Base-by-base conservation (phyloP, 1,139 yeast species). In the Arxiozyma bovina region DNA sequence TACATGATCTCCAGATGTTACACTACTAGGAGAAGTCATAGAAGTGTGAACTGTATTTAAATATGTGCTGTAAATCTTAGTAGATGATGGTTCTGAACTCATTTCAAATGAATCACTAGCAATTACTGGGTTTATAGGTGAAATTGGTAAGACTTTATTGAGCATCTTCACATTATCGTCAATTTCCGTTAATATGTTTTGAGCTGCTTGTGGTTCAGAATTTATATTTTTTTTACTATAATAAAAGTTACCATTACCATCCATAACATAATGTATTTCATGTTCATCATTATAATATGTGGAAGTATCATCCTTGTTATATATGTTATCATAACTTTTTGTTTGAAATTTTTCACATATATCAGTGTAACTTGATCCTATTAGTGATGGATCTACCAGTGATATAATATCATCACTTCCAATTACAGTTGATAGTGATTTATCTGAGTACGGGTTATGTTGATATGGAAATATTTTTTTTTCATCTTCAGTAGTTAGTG, bases 171-270 rank as follows among this genome's bases (percentile, higher is more conserved):
- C 27, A 34, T 34, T 25, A 8, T 12, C 11, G 11, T 20, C 27
- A 5, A 42, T 12, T 5, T 46, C 18, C 5, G 30, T 27, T 27
- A 27, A 7, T 27, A 27, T 27, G 5, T 27, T 7, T 7, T 7
- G 8, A 27, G 5, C 30, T 6, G 11, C 2, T 27, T 4, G 9
- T 27, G 11, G 30, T 27, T 27, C 30, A 11, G 30, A 27, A 27
- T 7, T 7, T 7, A 12, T 18, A n/a, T 30, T 46, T 15, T 30
- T 27, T 21, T 27, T 49, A 20, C 27, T 34, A 42, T 49, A 65
- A 40, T 57, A 63, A 44, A 58, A 63, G 48, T 61, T 61, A 3
- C 68, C 69, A 23, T 61, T 61, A 27, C 52, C 55, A 25, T 58
- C 66, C 17, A 63, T 56, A 18, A 41, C 56, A 51, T 64, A 64